Evolutionary conservation across 2,329 filamentous ascomycete genomes (phyloP), one percentile per base, ranked within the genome.

Genomic region (Diaporthe ampelina): DNA sequence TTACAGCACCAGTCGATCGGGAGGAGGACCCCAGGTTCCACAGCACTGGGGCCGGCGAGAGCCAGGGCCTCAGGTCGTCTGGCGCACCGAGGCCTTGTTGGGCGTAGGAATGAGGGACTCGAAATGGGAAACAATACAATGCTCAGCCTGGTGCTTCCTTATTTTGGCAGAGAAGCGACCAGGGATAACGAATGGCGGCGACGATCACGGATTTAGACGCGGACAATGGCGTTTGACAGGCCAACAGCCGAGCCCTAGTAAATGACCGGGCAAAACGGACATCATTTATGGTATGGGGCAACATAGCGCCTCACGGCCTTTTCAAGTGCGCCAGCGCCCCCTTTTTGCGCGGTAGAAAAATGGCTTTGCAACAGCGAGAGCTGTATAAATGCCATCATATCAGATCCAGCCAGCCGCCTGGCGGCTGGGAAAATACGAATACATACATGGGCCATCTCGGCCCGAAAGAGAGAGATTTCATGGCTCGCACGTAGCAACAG

Each of bases 1-100:
- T 67, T 21, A 32, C 37, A 63, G 57, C 17, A 19, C 17, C 52
- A 52, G 32, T 24, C 48, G 45, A 54, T 26, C 40, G 32, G 40
- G 9, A 48, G 26, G 17, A 11, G n/a, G 26, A 40, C 21, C 48
- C 43, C 72, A 73, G 54, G 72, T 70, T 54, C 43, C 54, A 73
- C 72, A 54, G 72, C 72, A 73, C 72, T 61, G 72, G 72, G 32
- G 10, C 21, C 29, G 1, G 24, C 45, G 17, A 24, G 37, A 63
- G 24, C 32, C 6, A 8, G 6, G 13, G 11, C 2, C 43, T 24
- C 5, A 19, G 29, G 9, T 1, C 26, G 17, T 15, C 21, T n/a
- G 29, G 45, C 45, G 29, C 10, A 19, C 3, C 8, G 17, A 24
- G 43, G 63, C 29, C 45, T 32, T 32, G 15, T 67, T 52, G 13